phyloP scores from a whole-genome alignment of 371 early-diverging fungal genomes.

The Haplosporangium sp. region DNA sequence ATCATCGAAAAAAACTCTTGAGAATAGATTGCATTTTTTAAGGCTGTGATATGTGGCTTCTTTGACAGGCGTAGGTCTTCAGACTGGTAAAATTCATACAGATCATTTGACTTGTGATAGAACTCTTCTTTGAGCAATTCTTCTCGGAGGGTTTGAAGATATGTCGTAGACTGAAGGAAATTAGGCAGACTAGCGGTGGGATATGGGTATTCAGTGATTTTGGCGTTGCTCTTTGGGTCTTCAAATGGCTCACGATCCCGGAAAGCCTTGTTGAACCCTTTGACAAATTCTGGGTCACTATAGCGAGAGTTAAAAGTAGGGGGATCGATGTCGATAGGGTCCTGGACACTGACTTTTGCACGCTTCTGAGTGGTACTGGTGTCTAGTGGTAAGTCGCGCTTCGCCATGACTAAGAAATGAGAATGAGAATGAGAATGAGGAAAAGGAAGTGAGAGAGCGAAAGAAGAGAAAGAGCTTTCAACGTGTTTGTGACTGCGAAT shows the following conservation, averaged over 20 bases:
- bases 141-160: constrained; percentile 58
- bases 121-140: constrained; percentile 61
- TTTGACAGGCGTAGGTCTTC: constrained; percentile 62
- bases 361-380: constrained; percentile 22
- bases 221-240: constrained; percentile 36
- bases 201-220: constrained; percentile 56
- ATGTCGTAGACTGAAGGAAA: constrained; percentile 55
- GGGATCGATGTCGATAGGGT: constrained; percentile 11
- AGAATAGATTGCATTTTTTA: constrained; percentile 63
- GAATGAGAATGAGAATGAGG: not conserved
- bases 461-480: not conserved
- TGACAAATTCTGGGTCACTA: constrained; percentile 37
- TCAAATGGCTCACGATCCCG: constrained; percentile 32
- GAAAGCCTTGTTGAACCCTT: constrained; percentile 42
- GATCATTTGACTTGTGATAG: constrained; percentile 71
- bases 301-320: constrained; percentile 54
- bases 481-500: constrained; percentile 4
- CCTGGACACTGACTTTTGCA: constrained; percentile 27
- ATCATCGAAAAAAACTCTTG: constrained; percentile 66
- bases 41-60: constrained; percentile 56
- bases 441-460: not conserved
- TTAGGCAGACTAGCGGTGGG: constrained; percentile 60
- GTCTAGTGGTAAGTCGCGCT: constrained; percentile 24
- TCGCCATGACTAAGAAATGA: constrained; percentile 33
- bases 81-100: constrained; percentile 77